phyloP scores from a whole-genome alignment of 495 filamentous ascomycete species.

The Penicillium manginii region DNA sequence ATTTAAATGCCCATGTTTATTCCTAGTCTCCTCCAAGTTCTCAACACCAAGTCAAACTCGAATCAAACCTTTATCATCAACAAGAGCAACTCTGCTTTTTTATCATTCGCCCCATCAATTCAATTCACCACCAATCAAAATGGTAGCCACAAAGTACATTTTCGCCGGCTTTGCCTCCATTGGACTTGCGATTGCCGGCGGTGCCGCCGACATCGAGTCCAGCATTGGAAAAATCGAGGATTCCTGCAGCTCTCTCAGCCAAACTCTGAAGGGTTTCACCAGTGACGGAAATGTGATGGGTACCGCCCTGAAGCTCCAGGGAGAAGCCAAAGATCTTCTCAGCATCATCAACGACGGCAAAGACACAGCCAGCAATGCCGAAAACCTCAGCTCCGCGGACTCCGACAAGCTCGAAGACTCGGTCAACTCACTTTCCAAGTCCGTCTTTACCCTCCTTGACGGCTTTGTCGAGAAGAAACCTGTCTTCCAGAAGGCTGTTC shows the following conservation, averaged over 20 bases:
- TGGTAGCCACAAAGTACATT: constrained; percentile 5
- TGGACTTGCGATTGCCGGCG: neutral
- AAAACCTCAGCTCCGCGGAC: constrained; percentile 1
- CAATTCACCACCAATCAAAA: neutral
- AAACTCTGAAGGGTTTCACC: constrained; percentile 1
- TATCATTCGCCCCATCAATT: neutral
- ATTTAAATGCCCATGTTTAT: neutral
- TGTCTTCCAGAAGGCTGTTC: constrained; percentile 10
- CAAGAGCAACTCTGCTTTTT: neutral
- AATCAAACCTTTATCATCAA: neutral
- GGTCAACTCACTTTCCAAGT: neutral
- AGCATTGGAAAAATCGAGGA: constrained; percentile 1
- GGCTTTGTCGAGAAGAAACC: constrained; percentile 5
- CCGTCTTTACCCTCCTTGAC: constrained; percentile 4
- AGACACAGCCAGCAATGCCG: neutral
- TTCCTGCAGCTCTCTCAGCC: neutral
- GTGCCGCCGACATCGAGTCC: constrained; percentile 4
- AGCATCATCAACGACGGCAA: constrained; percentile 2
- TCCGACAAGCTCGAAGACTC: neutral
- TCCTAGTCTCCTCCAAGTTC: too few relatives aligned
- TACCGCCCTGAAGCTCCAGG: constrained; percentile 10
- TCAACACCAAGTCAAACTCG: neutral
- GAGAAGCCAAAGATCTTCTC: constrained; percentile 3
- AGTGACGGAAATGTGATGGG: neutral
- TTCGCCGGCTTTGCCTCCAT: neutral